A percentile compares a stretch with the other conserved stretches of the same genome.
Evolutionary conservation across 768 basidiomycete genomes (phyloP).

Genomic region (Chlorophyllum brunneum): DNA sequence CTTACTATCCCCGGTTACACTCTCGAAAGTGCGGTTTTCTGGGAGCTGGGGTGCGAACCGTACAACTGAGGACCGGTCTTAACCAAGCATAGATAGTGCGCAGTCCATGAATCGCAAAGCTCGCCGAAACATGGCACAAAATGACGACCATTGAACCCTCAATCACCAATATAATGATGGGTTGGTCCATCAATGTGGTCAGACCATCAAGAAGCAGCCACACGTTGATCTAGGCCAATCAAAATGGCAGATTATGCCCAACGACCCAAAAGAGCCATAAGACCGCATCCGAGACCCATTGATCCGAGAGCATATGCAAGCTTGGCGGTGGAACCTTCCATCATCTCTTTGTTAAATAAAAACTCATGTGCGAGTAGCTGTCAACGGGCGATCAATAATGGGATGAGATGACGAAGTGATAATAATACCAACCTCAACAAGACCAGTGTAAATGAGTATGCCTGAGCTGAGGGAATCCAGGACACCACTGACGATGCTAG

Average conservation of each 20-base stretch:
- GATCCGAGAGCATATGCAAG: conserved; percentile 71
- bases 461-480: conserved; percentile 86
- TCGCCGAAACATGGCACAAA: too few species aligned
- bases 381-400: conserved; percentile 3
- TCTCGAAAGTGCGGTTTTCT: too few species aligned
- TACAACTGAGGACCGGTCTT: too few species aligned
- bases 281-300: conserved; percentile 76
- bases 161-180: too few species aligned
- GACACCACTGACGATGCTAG: conserved; percentile 79
- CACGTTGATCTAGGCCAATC: background rate
- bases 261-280: conserved; percentile 89
- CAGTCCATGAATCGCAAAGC: too few species aligned
- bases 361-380: conserved; percentile 93
- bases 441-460: conserved; percentile 82
- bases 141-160: too few species aligned
- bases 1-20: too few species aligned
- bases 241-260: conserved; percentile 74
- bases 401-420: background rate
- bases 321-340: conserved; percentile 57
- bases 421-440: conserved; percentile 62
- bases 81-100: too few species aligned
- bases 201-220: too few species aligned
- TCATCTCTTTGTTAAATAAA: conserved; percentile 85
- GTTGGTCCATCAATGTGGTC: too few species aligned
- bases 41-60: too few species aligned